phyloP scores from a whole-genome alignment of 306 rosid genomes.

The Neltuma alba region DNA sequence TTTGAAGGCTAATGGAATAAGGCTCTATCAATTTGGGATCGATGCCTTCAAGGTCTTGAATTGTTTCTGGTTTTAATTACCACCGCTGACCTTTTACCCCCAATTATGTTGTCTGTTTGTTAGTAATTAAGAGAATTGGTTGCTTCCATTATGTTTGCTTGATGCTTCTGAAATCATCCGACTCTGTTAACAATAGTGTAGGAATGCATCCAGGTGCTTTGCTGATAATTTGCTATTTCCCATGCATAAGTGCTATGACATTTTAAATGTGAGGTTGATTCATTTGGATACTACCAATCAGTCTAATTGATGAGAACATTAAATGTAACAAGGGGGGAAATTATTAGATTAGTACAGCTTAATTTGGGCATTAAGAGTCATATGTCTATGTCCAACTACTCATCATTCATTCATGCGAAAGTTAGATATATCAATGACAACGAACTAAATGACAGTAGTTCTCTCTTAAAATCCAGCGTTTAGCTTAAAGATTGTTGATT shows the following conservation, averaged over 20 bases:
- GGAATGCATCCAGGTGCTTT: neutral
- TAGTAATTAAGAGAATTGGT: slow-evolving; percentile 6
- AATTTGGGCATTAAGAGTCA: neutral
- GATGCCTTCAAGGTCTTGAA: slow-evolving; percentile 60
- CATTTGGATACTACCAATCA: neutral
- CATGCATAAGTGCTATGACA: neutral
- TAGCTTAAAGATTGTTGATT: neutral
- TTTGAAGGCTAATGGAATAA: slow-evolving; percentile 55
- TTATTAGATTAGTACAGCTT: neutral
- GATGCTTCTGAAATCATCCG: neutral
- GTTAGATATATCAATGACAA: neutral
- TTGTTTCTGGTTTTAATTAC: slow-evolving; percentile 11
- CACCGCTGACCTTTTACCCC: too few relatives aligned
- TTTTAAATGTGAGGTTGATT: neutral
- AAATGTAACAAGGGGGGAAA: neutral
- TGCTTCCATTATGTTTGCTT: slow-evolving; percentile 23
- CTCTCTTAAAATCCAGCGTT: neutral
- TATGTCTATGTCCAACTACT: neutral
- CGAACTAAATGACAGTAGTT: neutral
- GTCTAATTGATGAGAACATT: neutral
- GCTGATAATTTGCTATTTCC: neutral
- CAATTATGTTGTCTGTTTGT: neutral
- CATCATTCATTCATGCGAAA: neutral
- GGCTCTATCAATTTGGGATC: slow-evolving; percentile 65
- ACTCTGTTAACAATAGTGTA: neutral